These are phyloP conservation scores for Blakeslea trispora DNA, from an alignment of 371 early-diverging fungal genomes.

Conservation along the genomic window DNA sequence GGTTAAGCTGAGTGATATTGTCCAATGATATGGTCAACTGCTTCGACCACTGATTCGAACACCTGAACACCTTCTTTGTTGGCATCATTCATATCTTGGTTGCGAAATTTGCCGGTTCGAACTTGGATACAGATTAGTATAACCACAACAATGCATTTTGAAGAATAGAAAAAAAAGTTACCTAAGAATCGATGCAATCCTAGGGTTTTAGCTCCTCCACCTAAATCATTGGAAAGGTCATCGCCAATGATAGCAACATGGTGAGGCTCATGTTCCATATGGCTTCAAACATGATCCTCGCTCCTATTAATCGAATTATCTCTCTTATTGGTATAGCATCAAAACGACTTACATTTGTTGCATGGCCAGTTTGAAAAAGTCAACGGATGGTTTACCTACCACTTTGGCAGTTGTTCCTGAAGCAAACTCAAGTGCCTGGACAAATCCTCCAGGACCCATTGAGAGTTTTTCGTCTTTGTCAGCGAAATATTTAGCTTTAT, in stretches of 20 bases:
- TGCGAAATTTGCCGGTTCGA: slow-evolving; percentile 82
- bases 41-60: slow-evolving; percentile 47
- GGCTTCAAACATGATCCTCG: too few species aligned
- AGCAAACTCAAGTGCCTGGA: slow-evolving; percentile 79
- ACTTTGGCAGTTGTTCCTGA: slow-evolving; percentile 64
- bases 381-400: slow-evolving; percentile 83
- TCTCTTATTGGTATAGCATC: background rate
- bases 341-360: slow-evolving; percentile 61
- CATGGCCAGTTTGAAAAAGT: slow-evolving; percentile 77
- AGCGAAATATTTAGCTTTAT: slow-evolving; percentile 78
- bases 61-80: slow-evolving; percentile 18
- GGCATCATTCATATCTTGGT: slow-evolving; percentile 60
- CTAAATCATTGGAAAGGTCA: slow-evolving; percentile 79
- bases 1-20: slow-evolving; percentile 14
- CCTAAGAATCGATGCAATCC: slow-evolving; percentile 73
- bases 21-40: slow-evolving; percentile 38
- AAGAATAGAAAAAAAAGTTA: too few species aligned
- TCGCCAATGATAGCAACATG: slow-evolving; percentile 85
- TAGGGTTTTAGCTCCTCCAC: slow-evolving; percentile 70
- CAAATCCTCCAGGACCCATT: slow-evolving; percentile 88
- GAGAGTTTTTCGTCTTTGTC: slow-evolving; percentile 63
- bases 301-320: too few species aligned
- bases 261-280: slow-evolving; percentile 35
- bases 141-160: background rate
- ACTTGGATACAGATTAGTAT: slow-evolving; percentile 37